Base-by-base conservation (phyloP, 257 asterid species). In the Paulownia fortunei region DNA sequence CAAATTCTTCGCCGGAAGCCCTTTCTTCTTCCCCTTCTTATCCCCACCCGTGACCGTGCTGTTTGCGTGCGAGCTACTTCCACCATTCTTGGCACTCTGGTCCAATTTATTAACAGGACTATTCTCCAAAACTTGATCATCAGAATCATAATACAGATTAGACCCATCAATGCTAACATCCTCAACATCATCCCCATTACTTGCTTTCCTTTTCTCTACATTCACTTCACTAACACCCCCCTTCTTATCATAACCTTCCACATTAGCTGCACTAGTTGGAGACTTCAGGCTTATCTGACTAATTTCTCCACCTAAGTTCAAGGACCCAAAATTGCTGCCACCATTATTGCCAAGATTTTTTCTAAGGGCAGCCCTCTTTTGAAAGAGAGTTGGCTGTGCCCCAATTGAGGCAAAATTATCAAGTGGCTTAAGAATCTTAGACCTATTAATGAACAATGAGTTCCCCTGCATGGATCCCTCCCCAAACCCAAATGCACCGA, bases 1-100 rank as follows among this genome's bases (percentile, higher is more conserved):
- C 88, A 90, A 77, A 78, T 88, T 92, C 89, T 92, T 92, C 0
- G 96, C 97, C 19, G 97, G 97, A 26, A 79, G 89, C 21, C 97
- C 97, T 69, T 90, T 92, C 60, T 86, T 90, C 87, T 88, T 90
- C 64, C 96, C 90, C 80, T 79, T 87, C n/a, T 65, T 75, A 69
- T 86, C 89, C 47, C 80, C 90, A 11, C 91, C 79, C 18, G 84
- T 82, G 56, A 83, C 85, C 2, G 82, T 75, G 69, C 87, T 82
- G 36, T 82, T 82, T 5, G 86, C 84, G 68, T 76, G 83, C 54
- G 90, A 85, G 51, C 51, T 44, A 44, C 51, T 44, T 12, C 12
- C 51, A 9, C 91, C 89, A 42, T 73, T 86, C 23, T 74, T 83
- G 16, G 2, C 83, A 52, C 83, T 79, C 23, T 39, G 8, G 8